Evolutionary conservation across 2,329 filamentous ascomycete genomes (phyloP).

Genomic region (Clarireedia paspali): DNA sequence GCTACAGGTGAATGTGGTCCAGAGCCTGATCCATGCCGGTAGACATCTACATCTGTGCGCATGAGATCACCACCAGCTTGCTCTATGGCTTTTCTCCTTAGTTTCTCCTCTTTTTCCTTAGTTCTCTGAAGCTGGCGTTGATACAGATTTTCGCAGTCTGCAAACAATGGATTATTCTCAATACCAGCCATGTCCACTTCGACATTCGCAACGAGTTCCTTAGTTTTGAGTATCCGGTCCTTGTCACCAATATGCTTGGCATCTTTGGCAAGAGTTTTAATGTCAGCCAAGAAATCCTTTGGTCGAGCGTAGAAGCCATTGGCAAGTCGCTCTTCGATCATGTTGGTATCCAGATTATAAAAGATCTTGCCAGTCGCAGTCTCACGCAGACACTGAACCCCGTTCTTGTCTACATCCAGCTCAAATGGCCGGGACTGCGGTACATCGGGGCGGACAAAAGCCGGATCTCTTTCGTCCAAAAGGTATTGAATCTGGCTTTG

Average conservation of each 20-base stretch:
- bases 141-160: constrained; percentile 80
- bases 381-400: constrained; percentile 68
- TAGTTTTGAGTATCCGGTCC: constrained; percentile 76
- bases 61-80: constrained; percentile 24
- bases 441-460: constrained; percentile 47
- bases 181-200: constrained; percentile 84
- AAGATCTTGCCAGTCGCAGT: constrained; percentile 74
- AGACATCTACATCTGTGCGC: constrained; percentile 46
- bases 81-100: constrained; percentile 41
- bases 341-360: constrained; percentile 89
- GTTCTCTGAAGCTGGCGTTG: constrained; percentile 61
- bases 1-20: constrained; percentile 46
- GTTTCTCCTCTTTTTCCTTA: constrained; percentile 50
- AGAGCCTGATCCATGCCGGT: constrained; percentile 27
- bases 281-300: constrained; percentile 81
- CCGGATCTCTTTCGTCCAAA: constrained; percentile 74
- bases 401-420: constrained; percentile 71
- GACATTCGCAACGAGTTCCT: constrained; percentile 86
- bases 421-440: constrained; percentile 66
- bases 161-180: constrained; percentile 56
- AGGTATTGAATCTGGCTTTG: constrained; percentile 70
- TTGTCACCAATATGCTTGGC: constrained; percentile 75
- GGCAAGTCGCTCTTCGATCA: constrained; percentile 90
- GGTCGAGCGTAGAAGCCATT: constrained; percentile 94
- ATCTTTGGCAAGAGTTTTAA: constrained; percentile 78